Percentiles rank a stretch among this genome's conserved stretches.
Evolutionary conservation across 2,329 filamentous ascomycete species (phyloP).

Genomic region (Eutypa lata): DNA sequence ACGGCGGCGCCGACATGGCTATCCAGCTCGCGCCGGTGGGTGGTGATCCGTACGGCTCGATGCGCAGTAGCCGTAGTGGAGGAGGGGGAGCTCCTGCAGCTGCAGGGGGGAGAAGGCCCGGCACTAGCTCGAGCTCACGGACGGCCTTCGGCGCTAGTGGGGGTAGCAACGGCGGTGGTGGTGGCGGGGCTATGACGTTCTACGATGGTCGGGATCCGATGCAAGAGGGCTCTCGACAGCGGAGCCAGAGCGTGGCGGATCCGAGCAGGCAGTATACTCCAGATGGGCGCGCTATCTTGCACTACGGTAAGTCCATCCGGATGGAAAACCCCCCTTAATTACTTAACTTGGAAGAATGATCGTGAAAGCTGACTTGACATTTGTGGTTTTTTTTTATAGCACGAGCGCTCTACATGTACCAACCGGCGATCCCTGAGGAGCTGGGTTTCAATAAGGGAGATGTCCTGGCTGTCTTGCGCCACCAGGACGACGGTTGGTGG

Average conservation of each 20-base stretch:
- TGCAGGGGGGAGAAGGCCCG: constrained; percentile 45
- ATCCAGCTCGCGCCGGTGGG: constrained; percentile 62
- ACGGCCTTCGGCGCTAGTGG: constrained; percentile 17
- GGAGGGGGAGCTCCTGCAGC: too few relatives aligned
- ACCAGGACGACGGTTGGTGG: constrained; percentile 99
- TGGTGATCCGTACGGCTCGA: constrained; percentile 57
- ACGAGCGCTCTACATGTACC: constrained; percentile 90
- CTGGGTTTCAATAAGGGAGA: constrained; percentile 91
- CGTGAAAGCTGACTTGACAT: constrained; percentile 14
- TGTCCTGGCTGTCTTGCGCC: constrained; percentile 78
- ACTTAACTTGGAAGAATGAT: background rate
- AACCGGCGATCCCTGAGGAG: constrained; percentile 92
- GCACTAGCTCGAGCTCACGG: constrained; percentile 39
- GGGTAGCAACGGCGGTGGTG: constrained; percentile 4
- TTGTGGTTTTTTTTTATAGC: constrained; percentile 64
- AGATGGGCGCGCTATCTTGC: constrained; percentile 83
- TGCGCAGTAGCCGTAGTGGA: constrained; percentile 35
- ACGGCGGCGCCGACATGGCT: constrained; percentile 51
- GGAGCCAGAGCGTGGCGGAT: constrained; percentile 86
- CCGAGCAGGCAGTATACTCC: constrained; percentile 76
- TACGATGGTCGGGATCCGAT: constrained; percentile 48
- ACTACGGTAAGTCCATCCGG: constrained; percentile 82
- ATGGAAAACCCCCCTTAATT: background rate
- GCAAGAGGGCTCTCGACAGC: constrained; percentile 44
- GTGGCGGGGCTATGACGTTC: constrained; percentile 47